Percentiles rank a stretch among this genome's conserved stretches.
Conservation (phyloP, 2,329 filamentous ascomycete genomes). For the Furcasterigmium sp. region DNA sequence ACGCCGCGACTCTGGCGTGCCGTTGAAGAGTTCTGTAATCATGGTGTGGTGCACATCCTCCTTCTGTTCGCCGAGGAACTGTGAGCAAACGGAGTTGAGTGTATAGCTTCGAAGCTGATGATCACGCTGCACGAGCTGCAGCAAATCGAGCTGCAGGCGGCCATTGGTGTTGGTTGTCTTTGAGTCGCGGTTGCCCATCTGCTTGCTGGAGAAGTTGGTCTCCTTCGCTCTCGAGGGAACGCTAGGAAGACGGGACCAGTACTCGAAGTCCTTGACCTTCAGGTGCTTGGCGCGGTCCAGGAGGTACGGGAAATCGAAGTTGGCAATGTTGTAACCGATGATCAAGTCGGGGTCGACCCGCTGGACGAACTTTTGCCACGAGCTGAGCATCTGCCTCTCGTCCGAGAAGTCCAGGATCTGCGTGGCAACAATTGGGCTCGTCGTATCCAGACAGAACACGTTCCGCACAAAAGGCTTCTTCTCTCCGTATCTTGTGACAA, state of each 20-base stretch:
- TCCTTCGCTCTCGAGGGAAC: slow-evolving; percentile 68
- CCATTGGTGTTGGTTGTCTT: slow-evolving; percentile 95
- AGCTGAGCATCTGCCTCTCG: slow-evolving; percentile 86
- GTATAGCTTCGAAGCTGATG: slow-evolving; percentile 96
- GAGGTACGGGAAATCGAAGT: slow-evolving; percentile 97
- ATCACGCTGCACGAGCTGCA: slow-evolving; percentile 93
- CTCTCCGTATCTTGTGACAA: slow-evolving; percentile 92
- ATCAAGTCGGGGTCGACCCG: slow-evolving; percentile 94
- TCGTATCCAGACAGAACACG: slow-evolving; percentile 90
- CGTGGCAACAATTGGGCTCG: slow-evolving; percentile 90
- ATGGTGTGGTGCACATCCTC: slow-evolving; percentile 98
- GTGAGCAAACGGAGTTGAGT: slow-evolving; percentile 88
- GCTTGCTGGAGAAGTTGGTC: slow-evolving; percentile 91
- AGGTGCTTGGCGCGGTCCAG: slow-evolving; percentile 82
- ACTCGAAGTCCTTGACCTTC: slow-evolving; percentile 75
- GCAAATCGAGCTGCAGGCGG: slow-evolving; percentile 82
- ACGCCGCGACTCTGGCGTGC: slow-evolving; percentile 85
- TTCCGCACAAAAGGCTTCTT: slow-evolving; percentile 94
- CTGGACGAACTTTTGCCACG: slow-evolving; percentile 86
- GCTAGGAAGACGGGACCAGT: slow-evolving; percentile 75
- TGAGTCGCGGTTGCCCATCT: slow-evolving; percentile 94
- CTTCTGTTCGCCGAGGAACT: slow-evolving; percentile 95
- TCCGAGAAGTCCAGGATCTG: slow-evolving; percentile 78
- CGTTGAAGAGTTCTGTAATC: slow-evolving; percentile 98
- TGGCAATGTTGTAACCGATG: slow-evolving; percentile 97